Percentiles rank a stretch among this genome's conserved stretches.
These are phyloP conservation scores for Ceratobasidium sp. DNA, from an alignment of 1,284 basidiomycete species.

Conservation along the genomic window DNA sequence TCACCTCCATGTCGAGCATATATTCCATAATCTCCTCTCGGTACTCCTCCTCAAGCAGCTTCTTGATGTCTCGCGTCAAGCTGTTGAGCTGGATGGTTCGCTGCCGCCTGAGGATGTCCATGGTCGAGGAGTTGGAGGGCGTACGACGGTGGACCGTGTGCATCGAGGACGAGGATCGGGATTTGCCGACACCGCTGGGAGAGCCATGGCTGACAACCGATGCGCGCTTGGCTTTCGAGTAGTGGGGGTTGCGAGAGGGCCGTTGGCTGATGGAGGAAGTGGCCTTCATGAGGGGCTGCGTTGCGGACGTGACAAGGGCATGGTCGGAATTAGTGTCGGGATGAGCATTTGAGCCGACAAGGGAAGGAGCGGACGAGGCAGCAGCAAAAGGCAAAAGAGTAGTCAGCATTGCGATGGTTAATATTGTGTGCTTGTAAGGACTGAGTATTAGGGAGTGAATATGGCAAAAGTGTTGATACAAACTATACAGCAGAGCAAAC, in stretches of 20 bases:
- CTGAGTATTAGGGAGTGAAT: slow-evolving; percentile 28
- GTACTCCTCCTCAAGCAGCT: slow-evolving; percentile 86
- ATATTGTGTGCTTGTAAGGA: slow-evolving; percentile 32
- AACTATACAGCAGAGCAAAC: slow-evolving; percentile 16
- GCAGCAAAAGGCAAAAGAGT: slow-evolving; percentile 18
- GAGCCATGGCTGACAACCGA: slow-evolving; percentile 22
- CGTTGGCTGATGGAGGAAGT: slow-evolving; percentile 17
- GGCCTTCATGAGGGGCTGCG: slow-evolving; percentile 35
- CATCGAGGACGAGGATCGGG: slow-evolving; percentile 22
- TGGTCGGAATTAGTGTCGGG: not conserved
- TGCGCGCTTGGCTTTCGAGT: slow-evolving; percentile 34
- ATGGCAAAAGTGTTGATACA: slow-evolving; percentile 30
- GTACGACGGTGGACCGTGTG: slow-evolving; percentile 13
- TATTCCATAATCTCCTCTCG: slow-evolving; percentile 89
- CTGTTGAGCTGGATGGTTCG: slow-evolving; percentile 42
- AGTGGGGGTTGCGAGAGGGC: slow-evolving; percentile 25
- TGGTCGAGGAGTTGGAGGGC: slow-evolving; percentile 33
- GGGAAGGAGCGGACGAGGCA: slow-evolving; percentile 13
- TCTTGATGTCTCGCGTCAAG: slow-evolving; percentile 50
- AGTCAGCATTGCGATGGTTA: slow-evolving; percentile 33
- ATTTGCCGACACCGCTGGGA: slow-evolving; percentile 31
- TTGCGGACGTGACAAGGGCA: slow-evolving; percentile 15
- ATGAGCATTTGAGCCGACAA: not conserved
- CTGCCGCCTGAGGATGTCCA: slow-evolving; percentile 37
- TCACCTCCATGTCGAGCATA: slow-evolving; percentile 98